phyloP scores from a whole-genome alignment of 2,329 filamentous ascomycete genomes.

The Huntiella bhutanensis region DNA sequence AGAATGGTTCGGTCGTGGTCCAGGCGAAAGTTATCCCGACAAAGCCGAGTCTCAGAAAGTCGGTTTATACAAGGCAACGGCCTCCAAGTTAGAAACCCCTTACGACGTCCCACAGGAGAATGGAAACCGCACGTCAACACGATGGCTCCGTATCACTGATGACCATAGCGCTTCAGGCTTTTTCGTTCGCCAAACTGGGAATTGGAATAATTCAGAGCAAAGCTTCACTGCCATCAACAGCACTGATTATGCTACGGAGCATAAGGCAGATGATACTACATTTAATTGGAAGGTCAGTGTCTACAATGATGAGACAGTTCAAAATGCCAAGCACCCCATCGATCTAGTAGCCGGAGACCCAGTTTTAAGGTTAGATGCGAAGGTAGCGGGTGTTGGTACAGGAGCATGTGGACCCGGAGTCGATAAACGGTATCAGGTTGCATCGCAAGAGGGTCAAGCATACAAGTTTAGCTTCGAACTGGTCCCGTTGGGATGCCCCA shows the following conservation, averaged over 20 bases:
- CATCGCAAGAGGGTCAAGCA: constrained; percentile 17
- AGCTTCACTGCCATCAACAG: too few species aligned
- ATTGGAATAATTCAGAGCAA: constrained; percentile 12
- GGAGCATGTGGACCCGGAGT: constrained; percentile 30
- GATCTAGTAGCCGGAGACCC: constrained; percentile 36
- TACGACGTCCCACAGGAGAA: constrained; percentile 53
- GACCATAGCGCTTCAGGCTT: not conserved
- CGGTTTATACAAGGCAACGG: constrained; percentile 25
- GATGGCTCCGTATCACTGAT: constrained; percentile 25
- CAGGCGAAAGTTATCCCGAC: constrained; percentile 47
- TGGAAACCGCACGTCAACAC: constrained; percentile 43
- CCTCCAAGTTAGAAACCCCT: constrained; percentile 35
- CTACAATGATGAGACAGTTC: constrained; percentile 32
- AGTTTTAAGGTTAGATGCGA: constrained; percentile 24
- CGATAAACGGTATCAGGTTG: constrained; percentile 25
- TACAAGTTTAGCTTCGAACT: constrained; percentile 22
- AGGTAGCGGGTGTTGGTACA: constrained; percentile 30
- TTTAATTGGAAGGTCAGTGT: constrained; percentile 26
- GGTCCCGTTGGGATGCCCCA: constrained; percentile 14
- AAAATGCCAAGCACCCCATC: constrained; percentile 42
- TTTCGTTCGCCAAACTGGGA: too few species aligned
- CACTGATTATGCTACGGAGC: not conserved
- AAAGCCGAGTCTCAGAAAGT: constrained; percentile 41
- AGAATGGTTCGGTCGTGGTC: constrained; percentile 50
- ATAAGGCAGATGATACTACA: not conserved